Percentiles rank a stretch among this genome's conserved stretches.
phyloP scores from a whole-genome alignment of 805 yeast species.

The Yarrowia sp. region DNA sequence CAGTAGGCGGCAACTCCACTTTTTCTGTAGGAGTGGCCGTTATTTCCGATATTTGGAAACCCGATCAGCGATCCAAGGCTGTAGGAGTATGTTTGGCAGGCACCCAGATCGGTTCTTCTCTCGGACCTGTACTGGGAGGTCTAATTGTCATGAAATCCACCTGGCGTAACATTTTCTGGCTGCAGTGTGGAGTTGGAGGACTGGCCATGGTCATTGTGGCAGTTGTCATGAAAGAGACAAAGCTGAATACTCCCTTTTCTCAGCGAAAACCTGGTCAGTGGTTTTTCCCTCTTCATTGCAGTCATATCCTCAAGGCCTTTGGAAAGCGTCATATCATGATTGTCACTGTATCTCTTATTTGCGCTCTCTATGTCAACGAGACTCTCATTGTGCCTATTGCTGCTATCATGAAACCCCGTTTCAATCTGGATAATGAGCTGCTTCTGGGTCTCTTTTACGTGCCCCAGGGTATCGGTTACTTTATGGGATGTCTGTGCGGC shows the following conservation, averaged over 20 bases:
- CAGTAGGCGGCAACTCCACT: slow-evolving; percentile 55
- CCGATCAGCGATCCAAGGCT: slow-evolving; percentile 51
- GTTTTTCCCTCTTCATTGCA: neutral
- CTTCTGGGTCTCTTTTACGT: slow-evolving; percentile 55
- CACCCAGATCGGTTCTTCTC: slow-evolving; percentile 53
- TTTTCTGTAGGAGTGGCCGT: slow-evolving; percentile 54
- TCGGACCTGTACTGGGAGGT: slow-evolving; percentile 56
- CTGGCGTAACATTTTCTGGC: slow-evolving; percentile 56
- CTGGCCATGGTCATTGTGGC: slow-evolving; percentile 42
- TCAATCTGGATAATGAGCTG: slow-evolving; percentile 48
- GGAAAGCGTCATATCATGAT: slow-evolving; percentile 31
- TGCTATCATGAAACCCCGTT: slow-evolving; percentile 55
- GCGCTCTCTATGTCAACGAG: slow-evolving; percentile 46
- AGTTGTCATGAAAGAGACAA: slow-evolving; percentile 45
- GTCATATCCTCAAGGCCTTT: neutral
- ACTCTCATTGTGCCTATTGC: slow-evolving; percentile 54
- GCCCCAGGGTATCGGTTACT: slow-evolving; percentile 56
- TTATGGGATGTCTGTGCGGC: slow-evolving; percentile 52
- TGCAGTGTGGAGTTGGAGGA: slow-evolving; percentile 47
- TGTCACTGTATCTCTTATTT: slow-evolving; percentile 43
- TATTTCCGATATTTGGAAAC: slow-evolving; percentile 51
- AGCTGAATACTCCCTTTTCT: neutral
- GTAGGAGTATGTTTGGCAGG: slow-evolving; percentile 52
- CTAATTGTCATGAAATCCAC: slow-evolving; percentile 48
- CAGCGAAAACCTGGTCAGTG: neutral